Conservation (phyloP, 2,329 filamentous ascomycete genomes). For the Cylindrodendrum hubeiense region DNA sequence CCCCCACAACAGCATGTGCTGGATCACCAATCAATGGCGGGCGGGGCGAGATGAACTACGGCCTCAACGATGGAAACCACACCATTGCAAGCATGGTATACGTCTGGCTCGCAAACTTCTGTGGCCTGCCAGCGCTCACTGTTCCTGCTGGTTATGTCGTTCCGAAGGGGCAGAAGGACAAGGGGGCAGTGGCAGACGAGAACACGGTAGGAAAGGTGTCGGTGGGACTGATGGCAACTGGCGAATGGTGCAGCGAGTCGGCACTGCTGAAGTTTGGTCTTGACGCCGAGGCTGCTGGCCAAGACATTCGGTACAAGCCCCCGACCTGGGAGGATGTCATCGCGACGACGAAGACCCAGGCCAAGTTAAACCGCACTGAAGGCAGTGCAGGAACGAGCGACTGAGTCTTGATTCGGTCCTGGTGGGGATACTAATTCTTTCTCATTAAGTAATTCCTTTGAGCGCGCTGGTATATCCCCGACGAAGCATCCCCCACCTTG, state of each 20-base stretch:
- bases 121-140: conserved; percentile 59
- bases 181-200: conserved; percentile 47
- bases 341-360: conserved; percentile 4
- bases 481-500: too few relatives aligned
- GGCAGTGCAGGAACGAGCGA: background rate
- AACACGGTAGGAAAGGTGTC: conserved; percentile 58
- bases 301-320: conserved; percentile 6
- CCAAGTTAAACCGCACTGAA: conserved; percentile 5
- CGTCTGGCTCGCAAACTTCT: conserved; percentile 65
- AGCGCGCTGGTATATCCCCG: background rate
- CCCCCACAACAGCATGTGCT: conserved; percentile 71
- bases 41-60: conserved; percentile 8
- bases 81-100: conserved; percentile 63
- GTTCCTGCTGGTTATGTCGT: conserved; percentile 60
- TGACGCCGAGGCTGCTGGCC: conserved; percentile 57
- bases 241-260: conserved; percentile 66
- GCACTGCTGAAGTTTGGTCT: conserved; percentile 61
- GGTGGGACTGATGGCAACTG: conserved; percentile 67
- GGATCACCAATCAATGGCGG: conserved; percentile 57
- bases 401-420: background rate
- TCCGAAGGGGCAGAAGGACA: conserved; percentile 49
- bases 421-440: background rate
- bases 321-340: conserved; percentile 24
- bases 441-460: background rate
- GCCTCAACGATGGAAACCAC: conserved; percentile 54